These are phyloP conservation scores for Amborella trichopoda DNA, from an alignment of 164 flowering plant genomes.

Conservation along the genomic window DNA sequence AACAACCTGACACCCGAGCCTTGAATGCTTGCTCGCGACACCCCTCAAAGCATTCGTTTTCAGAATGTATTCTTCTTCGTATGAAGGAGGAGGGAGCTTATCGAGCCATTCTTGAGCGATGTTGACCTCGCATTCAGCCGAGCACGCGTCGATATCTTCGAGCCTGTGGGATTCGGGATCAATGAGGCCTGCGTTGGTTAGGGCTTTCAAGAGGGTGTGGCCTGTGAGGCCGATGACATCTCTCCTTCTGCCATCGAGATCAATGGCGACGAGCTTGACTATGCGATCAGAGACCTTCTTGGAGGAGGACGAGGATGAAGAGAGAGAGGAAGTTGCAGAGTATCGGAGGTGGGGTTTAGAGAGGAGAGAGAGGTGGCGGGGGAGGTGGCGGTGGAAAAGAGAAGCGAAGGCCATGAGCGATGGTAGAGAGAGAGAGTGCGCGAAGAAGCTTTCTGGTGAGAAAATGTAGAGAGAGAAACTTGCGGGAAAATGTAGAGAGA, in stretches of 20 bases:
- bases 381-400: background rate
- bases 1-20: conserved; percentile 91
- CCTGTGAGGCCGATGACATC: conserved; percentile 72
- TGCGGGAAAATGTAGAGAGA: background rate
- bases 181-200: conserved; percentile 54
- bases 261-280: conserved; percentile 78
- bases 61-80: conserved; percentile 80
- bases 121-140: conserved; percentile 92
- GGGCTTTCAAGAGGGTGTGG: conserved; percentile 70
- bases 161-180: conserved; percentile 89
- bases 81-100: conserved; percentile 57
- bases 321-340: conserved; percentile 17
- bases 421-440: background rate
- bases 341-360: conserved; percentile 19
- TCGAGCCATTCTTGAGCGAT: conserved; percentile 94
- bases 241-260: conserved; percentile 60
- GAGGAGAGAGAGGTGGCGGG: conserved; percentile 17
- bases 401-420: conserved; percentile 19
- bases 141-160: conserved; percentile 96
- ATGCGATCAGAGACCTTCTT: conserved; percentile 80
- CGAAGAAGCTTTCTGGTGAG: background rate
- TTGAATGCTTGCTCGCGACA: conserved; percentile 68
- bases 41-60: conserved; percentile 45
- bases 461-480: background rate
- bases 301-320: conserved; percentile 23